Evolutionary conservation across 805 yeast species (phyloP).

Genomic region (Barnettozyma sp.): DNA sequence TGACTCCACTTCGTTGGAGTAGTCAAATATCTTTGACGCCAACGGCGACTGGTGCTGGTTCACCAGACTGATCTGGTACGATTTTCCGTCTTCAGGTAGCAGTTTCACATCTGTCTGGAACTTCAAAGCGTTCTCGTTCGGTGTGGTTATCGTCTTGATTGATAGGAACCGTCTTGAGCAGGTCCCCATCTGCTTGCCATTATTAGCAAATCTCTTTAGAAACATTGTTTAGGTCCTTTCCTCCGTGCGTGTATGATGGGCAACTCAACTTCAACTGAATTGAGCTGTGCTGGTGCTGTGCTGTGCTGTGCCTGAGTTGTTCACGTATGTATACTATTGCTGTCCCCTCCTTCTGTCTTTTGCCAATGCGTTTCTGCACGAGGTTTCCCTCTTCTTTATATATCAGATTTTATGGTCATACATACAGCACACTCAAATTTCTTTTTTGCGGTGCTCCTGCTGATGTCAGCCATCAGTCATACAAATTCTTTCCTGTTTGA

Average conservation of each 20-base stretch:
- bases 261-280: too few species aligned
- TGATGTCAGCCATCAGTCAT: too few species aligned
- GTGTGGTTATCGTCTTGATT: constrained; percentile 51
- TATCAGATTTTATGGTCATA: too few species aligned
- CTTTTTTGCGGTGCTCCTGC: too few species aligned
- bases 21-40: constrained; percentile 49
- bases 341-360: too few species aligned
- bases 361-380: too few species aligned
- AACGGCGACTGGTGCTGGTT: constrained; percentile 46
- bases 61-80: constrained; percentile 19
- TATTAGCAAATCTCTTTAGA: constrained; percentile 3
- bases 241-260: too few species aligned
- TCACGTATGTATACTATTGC: too few species aligned
- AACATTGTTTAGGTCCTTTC: constrained; percentile 5
- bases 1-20: constrained; percentile 55
- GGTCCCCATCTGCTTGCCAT: not conserved
- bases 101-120: constrained; percentile 41
- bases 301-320: too few species aligned
- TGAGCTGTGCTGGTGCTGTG: too few species aligned
- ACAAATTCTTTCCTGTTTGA: constrained; percentile 3
- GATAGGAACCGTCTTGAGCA: constrained; percentile 13
- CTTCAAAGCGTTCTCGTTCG: constrained; percentile 70
- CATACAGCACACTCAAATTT: too few species aligned
- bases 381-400: too few species aligned
- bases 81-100: constrained; percentile 13